Evolutionary conservation across 163 green algal species (phyloP), one percentile per base, ranked within the genome.

Genomic region (Smithsoniella earleae): DNA sequence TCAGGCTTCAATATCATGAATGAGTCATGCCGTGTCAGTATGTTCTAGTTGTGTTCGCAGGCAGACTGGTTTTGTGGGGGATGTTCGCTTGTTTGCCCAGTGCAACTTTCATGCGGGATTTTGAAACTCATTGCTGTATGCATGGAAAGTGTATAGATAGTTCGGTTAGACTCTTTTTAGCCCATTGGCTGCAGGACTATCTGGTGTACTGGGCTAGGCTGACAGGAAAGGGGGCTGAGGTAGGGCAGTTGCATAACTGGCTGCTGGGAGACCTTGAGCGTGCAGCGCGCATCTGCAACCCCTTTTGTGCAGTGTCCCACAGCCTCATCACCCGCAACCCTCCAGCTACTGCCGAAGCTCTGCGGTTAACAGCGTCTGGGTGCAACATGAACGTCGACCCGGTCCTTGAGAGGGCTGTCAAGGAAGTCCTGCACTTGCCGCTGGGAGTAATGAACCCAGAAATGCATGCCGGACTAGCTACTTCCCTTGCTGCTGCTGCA

Each of bases 171-270:
- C n/a, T n/a, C n/a, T n/a, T n/a, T n/a, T n/a, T n/a, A n/a, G n/a
- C n/a, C n/a, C n/a, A n/a, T n/a, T 43, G n/a, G 3, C 10, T 69
- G 58, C 25, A 69, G 58, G 58, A 69, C 20, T 69, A 69, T 33
- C 40, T 69, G 58, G 58, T 69, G 58, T 69, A 69, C 20, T 69
- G 58, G 58, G 58, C 58, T 30, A 33, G 34, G n/a, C 20, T 69
- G 18, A 43, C 58, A 1, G 58, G 58, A 8, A 69, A 69, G 58
- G 58, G 58, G 27, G 10, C 58, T n/a, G 58, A 69, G 16, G 43
- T 69, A n/a, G 58, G 58, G 3, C 58, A 31, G 25, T 36, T 69
- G 58, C 58, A 69, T n/a, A 30, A 31, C 18, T 69, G 58, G 58
- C 58, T 69, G 25, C 58, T 69, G n/a, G 58, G 4, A 34, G 58